These are phyloP conservation scores for Bruguiera hainesii DNA, from an alignment of 441 rosid genomes.

Conservation along the genomic window DNA sequence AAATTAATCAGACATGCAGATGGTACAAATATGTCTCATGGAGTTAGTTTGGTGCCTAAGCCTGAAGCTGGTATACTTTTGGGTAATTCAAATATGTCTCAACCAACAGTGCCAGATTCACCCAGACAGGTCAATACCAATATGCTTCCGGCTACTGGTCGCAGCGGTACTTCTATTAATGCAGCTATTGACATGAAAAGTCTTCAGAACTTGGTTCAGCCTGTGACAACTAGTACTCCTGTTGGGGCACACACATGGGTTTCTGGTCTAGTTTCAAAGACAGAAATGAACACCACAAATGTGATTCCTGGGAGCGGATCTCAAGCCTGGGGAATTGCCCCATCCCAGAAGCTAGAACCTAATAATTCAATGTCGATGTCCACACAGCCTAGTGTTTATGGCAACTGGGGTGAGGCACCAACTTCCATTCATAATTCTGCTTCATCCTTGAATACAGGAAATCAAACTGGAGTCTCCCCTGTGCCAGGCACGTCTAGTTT, in stretches of 20 bases:
- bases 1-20: conserved; percentile 15
- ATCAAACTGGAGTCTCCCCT: conserved; percentile 36
- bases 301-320: conserved; percentile 38
- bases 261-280: conserved; percentile 34
- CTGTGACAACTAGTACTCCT: conserved; percentile 34
- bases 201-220: conserved; percentile 47
- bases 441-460: conserved; percentile 33
- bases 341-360: conserved; percentile 38
- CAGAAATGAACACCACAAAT: conserved; percentile 35
- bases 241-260: conserved; percentile 39
- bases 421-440: conserved; percentile 36
- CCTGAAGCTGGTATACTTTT: conserved; percentile 33
- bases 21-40: conserved; percentile 29
- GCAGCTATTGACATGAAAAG: conserved; percentile 32
- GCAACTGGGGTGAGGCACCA: conserved; percentile 44
- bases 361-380: conserved; percentile 28
- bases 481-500: conserved; percentile 36
- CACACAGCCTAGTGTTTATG: conserved; percentile 42
- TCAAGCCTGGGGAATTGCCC: conserved; percentile 51
- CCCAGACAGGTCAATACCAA: conserved; percentile 37
- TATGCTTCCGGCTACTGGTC: conserved; percentile 26
- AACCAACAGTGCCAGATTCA: conserved; percentile 25
- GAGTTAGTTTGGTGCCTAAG: conserved; percentile 32
- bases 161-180: conserved; percentile 22
- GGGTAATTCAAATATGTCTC: conserved; percentile 35